Base-by-base conservation (phyloP, 345 rosid genomes). In the Populus ilicifolia region DNA sequence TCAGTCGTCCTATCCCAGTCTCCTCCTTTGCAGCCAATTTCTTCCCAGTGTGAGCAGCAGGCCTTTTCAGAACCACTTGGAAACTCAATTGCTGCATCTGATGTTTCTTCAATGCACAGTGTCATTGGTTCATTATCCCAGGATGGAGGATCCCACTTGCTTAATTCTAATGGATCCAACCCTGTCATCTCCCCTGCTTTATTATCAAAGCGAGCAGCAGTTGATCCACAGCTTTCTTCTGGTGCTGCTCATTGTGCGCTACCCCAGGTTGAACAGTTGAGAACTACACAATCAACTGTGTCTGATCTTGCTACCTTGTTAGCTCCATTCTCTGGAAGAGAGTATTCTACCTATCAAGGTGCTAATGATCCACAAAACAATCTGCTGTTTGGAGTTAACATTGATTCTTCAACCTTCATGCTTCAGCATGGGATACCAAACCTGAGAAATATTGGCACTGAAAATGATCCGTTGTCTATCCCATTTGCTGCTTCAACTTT, bases 321-420 rank as follows among this genome's bases (percentile, higher is more conserved):
- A 59, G 80, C 88, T 76, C 83, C 90, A 54, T 87, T 82, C 77
- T 85, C 88, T 69, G 90, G 87, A 50, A 85, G 84, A 70, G 88
- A 84, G 66, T 85, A 78, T 70, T 75, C 86, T 50, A 71, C 87
- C 63, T 81, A 59, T 59, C 29, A 82, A 38, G 87, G 79, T 52
- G 75, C 81, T 48, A 78, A 78, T 25, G 88, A 85, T 82, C 84
- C 85, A 23, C 90, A 87, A 52, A 80, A 76, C 79, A 83, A 81
- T 61, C 76, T 83, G n/a, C 65, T 87, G 56, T 87, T 85, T 74
- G 88, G 90, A 27, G 88, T 87, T 52, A 85, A 80, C 79, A 87
- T 85, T 18, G 88, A 87, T 65, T 76, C 87, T 20, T 69, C 90
- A 23, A 76, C 88, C 41, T 78, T 85, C 62, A 78, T 83, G 88